A percentile compares a stretch with the other conserved stretches of the same genome.
Conservation (phyloP, 1,284 basidiomycete genomes). For the Ceratobasidium papillatum region DNA sequence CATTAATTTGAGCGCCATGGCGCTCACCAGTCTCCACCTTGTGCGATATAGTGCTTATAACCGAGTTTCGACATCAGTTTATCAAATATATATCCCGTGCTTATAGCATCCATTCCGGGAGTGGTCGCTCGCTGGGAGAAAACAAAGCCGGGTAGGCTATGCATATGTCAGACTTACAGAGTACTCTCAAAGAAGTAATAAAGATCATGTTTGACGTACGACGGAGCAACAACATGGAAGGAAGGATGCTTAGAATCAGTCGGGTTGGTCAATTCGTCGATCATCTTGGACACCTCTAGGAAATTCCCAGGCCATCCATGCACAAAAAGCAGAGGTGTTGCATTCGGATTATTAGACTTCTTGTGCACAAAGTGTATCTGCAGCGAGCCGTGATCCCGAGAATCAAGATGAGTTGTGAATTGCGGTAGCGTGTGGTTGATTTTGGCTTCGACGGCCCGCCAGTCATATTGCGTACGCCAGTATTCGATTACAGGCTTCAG, state of each 20-base stretch:
- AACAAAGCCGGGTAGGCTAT: slow-evolving; percentile 45
- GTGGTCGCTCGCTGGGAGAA: slow-evolving; percentile 44
- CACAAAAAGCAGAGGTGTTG: slow-evolving; percentile 41
- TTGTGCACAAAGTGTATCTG: slow-evolving; percentile 43
- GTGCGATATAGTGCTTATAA: slow-evolving; percentile 45
- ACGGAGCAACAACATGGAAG: slow-evolving; percentile 46
- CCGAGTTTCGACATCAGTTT: slow-evolving; percentile 45
- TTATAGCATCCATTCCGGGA: slow-evolving; percentile 43
- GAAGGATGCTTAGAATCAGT: slow-evolving; percentile 44
- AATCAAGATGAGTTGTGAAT: slow-evolving; percentile 40
- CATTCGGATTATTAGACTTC: slow-evolving; percentile 33
- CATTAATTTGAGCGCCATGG: neutral
- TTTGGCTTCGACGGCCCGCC: slow-evolving; percentile 40
- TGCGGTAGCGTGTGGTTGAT: slow-evolving; percentile 43
- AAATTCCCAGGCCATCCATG: slow-evolving; percentile 45
- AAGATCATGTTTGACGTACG: slow-evolving; percentile 38
- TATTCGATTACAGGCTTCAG: slow-evolving; percentile 42
- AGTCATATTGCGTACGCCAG: slow-evolving; percentile 42
- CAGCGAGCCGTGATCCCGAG: slow-evolving; percentile 30
- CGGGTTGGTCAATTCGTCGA: slow-evolving; percentile 44
- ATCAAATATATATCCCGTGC: slow-evolving; percentile 44
- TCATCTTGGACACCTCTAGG: slow-evolving; percentile 44
- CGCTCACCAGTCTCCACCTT: slow-evolving; percentile 39
- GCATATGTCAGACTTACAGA: neutral
- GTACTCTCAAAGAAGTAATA: neutral